A percentile compares a stretch with the other conserved stretches of the same genome.
Conservation (phyloP, 805 yeast genomes). For the Nematodospora valgi region DNA sequence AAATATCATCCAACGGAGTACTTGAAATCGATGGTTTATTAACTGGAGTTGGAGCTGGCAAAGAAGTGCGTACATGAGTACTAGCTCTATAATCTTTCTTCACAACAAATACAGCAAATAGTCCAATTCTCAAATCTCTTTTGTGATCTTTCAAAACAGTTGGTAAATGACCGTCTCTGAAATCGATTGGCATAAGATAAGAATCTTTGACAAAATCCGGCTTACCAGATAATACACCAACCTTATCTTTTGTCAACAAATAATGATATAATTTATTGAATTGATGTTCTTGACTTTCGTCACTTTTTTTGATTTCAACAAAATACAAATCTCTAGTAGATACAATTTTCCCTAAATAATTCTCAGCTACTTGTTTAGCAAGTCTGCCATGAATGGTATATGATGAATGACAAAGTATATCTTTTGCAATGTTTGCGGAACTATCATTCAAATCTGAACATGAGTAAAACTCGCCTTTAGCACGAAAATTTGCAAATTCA, state of each 20-base stretch:
- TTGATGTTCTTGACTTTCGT: conserved; percentile 17
- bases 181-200: conserved; percentile 48
- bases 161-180: conserved; percentile 19
- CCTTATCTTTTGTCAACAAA: conserved; percentile 43
- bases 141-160: conserved; percentile 16
- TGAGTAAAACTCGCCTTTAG: conserved; percentile 33
- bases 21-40: not conserved
- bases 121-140: conserved; percentile 17
- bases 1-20: not conserved
- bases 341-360: conserved; percentile 49
- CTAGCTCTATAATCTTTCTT: conserved; percentile 29
- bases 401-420: conserved; percentile 23
- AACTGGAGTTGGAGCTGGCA: conserved; percentile 3
- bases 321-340: conserved; percentile 52
- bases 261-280: conserved; percentile 38
- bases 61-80: too few relatives aligned
- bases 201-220: conserved; percentile 59
- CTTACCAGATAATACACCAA: conserved; percentile 56
- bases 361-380: conserved; percentile 49
- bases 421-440: conserved; percentile 12
- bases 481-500: conserved; percentile 45
- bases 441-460: conserved; percentile 13
- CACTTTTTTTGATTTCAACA: conserved; percentile 36
- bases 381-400: conserved; percentile 63
- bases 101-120: conserved; percentile 35